A percentile compares a stretch with the other conserved stretches of the same genome.
Conservation (phyloP, 768 basidiomycete species). For the Pleurotus tuber-regium region DNA sequence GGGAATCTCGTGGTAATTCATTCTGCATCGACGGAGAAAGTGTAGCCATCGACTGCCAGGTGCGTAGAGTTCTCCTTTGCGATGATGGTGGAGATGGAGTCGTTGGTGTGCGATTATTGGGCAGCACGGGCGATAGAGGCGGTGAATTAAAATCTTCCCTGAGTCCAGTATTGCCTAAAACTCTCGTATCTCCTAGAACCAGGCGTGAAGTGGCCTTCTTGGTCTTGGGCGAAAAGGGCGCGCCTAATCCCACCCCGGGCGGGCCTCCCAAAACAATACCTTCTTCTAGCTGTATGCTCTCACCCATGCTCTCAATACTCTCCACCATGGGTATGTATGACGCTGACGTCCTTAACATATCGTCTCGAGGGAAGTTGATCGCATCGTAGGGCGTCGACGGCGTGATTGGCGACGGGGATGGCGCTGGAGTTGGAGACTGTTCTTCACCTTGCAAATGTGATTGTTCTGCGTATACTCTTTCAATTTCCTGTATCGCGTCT, state of each 20-base stretch:
- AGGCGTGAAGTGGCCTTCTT: conserved; percentile 1
- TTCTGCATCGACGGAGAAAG: neutral
- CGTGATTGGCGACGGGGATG: conserved; percentile 16
- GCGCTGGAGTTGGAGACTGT: conserved; percentile 15
- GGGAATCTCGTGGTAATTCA: neutral
- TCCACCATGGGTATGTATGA: neutral
- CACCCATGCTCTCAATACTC: neutral
- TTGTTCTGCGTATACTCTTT: conserved; percentile 45
- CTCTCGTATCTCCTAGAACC: too few species aligned
- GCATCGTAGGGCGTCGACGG: conserved; percentile 12
- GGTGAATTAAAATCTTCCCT: neutral
- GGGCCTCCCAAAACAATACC: neutral
- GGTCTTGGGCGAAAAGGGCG: conserved; percentile 7
- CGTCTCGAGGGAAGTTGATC: neutral
- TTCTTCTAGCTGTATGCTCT: neutral
- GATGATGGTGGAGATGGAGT: conserved; percentile 1
- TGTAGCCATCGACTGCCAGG: conserved; percentile 7
- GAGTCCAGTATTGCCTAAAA: neutral
- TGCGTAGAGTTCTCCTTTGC: neutral
- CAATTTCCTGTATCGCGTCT: conserved; percentile 67
- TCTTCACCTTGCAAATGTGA: neutral
- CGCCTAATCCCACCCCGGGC: neutral
- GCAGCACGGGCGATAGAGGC: neutral
- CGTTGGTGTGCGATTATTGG: neutral
- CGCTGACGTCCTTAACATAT: neutral